Base-by-base conservation (phyloP, 2,329 filamentous ascomycete genomes). In the Fonsecaea monophora region DNA sequence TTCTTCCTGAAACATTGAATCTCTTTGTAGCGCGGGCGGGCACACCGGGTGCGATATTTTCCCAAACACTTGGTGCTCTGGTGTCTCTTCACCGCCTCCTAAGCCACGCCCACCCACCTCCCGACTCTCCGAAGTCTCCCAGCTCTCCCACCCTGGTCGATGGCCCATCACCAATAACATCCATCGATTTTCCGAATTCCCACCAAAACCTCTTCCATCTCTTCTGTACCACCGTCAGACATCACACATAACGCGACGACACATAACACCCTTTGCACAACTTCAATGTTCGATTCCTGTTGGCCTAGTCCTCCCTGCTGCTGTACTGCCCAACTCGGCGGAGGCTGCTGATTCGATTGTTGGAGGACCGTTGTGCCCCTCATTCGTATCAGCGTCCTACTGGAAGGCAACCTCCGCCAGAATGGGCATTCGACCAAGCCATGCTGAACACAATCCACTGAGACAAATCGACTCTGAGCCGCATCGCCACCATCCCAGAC, bases 371-470 rank as follows among this genome's bases (percentile, higher is more conserved):
- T 58, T 37, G 53, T 68, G 59, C 66, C 68, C 68, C 68, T 68
- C 66, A 66, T 57, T 64, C 48, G 59, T 55, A 59, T 42, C 57
- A 62, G 30, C 21, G 35, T 40, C 53, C 45, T 32, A 68, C 42
- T 45, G 56, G 54, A 61, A 53, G 56, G 63, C 61, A 55, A 60
- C 66, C 68, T 64, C 62, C 63, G 54, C 68, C 69, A 68, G 50
- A 61, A 71, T 71, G 70, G 68, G 68, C 64, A 71, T 70, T 35
- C 61, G 66, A 62, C 68, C 63, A 70, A 66, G 67, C 48, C 62
- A 70, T 70, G 70, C 62, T 40, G 65, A 65, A 59, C 54, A 56
- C 34, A 60, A 42, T 42, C n/a, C 63, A 56, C 50, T 67, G 53
- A 66, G 53, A 65, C 65, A 63, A 50, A 25, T 68, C 15, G 63